These are phyloP conservation scores for Sclerotinia trifoliorum DNA, from an alignment of 2,329 filamentous ascomycete species.

Conservation along the genomic window DNA sequence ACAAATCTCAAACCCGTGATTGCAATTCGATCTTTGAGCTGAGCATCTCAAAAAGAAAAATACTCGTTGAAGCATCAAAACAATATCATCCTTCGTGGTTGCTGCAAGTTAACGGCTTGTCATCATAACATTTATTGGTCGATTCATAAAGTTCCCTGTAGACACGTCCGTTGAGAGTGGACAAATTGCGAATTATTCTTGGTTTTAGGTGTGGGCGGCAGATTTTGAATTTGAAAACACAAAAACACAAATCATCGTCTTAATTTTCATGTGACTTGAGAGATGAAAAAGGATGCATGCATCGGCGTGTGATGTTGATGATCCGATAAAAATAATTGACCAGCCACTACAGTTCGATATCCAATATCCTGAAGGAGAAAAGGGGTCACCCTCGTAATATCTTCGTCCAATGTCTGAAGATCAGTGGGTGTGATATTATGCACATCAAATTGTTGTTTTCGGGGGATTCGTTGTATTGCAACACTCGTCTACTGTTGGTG, in stretches of 20 bases:
- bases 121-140: neutral
- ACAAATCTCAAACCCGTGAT: neutral
- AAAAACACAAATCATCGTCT: neutral
- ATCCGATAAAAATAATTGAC: conserved; percentile 11
- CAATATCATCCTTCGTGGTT: neutral
- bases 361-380: conserved; percentile 2
- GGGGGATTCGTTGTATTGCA: neutral
- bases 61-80: neutral
- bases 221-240: neutral
- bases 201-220: neutral
- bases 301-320: neutral
- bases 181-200: neutral
- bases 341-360: neutral
- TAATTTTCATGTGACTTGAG: neutral
- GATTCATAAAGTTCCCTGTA: neutral
- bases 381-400: neutral
- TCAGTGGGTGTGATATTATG: conserved; percentile 3
- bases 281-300: neutral
- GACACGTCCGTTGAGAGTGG: neutral
- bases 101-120: neutral
- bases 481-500: neutral
- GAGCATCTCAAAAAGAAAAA: neutral
- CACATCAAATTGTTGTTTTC: conserved; percentile 12
- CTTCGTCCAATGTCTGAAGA: neutral
- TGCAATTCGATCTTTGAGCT: neutral